These are phyloP conservation scores for Teratosphaeriaceae sp. DNA, from an alignment of 2,329 filamentous ascomycete species.

Conservation along the genomic window DNA sequence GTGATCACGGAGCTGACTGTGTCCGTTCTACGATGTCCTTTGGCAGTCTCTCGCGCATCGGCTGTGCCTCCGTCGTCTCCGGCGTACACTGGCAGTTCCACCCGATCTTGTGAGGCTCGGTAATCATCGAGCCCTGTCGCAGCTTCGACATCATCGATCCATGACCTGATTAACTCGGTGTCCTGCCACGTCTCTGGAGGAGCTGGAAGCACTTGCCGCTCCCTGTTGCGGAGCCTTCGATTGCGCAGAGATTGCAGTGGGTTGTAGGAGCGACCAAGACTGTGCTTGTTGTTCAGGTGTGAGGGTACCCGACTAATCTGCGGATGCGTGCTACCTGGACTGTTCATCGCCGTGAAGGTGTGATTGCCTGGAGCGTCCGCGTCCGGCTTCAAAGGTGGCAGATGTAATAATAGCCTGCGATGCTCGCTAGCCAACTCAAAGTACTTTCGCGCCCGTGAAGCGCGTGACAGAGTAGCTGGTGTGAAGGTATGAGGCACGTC, in stretches of 20 bases:
- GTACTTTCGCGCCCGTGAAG: conserved; percentile 75
- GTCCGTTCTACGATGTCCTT: conserved; percentile 31
- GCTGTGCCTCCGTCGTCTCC: conserved; percentile 16
- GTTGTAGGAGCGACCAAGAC: conserved; percentile 72
- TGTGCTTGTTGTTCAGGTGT: conserved; percentile 30
- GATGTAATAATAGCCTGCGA: conserved; percentile 66
- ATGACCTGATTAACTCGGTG: conserved; percentile 61
- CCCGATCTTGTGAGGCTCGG: conserved; percentile 29
- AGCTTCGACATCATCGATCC: conserved; percentile 64
- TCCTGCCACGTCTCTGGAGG: conserved; percentile 73
- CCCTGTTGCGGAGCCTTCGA: conserved; percentile 72
- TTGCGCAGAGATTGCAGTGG: conserved; percentile 91
- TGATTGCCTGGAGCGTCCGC: conserved; percentile 36
- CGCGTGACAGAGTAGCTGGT: conserved; percentile 69
- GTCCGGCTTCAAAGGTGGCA: conserved; percentile 63
- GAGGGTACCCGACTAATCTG: conserved; percentile 33
- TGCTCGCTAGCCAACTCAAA: conserved; percentile 85
- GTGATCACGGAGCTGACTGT: conserved; percentile 52
- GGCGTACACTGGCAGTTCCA: conserved; percentile 22
- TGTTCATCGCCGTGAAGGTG: conserved; percentile 31
- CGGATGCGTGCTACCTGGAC: conserved; percentile 36
- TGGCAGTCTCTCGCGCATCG: conserved; percentile 7
- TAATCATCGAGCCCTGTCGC: conserved; percentile 34
- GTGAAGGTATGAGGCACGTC: conserved; percentile 62
- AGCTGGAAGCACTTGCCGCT: conserved; percentile 67